These are phyloP conservation scores for Verticillium albo-atrum DNA, from an alignment of 2,329 filamentous ascomycete species.

Conservation along the genomic window DNA sequence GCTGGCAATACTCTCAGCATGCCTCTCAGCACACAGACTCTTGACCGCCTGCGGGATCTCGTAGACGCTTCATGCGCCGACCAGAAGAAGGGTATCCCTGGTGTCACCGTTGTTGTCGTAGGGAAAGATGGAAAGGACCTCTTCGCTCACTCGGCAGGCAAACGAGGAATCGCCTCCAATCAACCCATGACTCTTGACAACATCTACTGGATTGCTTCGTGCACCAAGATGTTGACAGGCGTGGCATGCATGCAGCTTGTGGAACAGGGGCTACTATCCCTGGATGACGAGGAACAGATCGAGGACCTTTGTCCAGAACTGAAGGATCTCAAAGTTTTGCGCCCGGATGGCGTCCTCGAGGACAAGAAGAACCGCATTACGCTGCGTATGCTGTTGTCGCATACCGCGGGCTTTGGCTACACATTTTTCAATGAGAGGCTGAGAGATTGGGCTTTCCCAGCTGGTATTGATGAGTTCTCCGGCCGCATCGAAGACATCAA, in stretches of 20 bases:
- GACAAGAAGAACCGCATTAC: constrained; percentile 34
- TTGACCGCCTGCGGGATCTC: constrained; percentile 13
- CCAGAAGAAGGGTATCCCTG: not conserved
- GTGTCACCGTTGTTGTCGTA: not conserved
- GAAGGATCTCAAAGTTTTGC: constrained; percentile 40
- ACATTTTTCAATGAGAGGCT: constrained; percentile 26
- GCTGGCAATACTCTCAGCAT: not conserved
- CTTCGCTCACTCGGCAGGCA: not conserved
- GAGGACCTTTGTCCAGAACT: constrained; percentile 37
- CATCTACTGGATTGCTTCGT: constrained; percentile 28
- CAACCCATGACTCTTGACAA: constrained; percentile 21
- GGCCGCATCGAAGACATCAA: constrained; percentile 26
- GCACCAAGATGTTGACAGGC: constrained; percentile 40
- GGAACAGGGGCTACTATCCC: constrained; percentile 41
- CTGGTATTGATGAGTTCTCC: constrained; percentile 3
- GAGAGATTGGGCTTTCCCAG: not conserved
- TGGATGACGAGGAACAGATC: constrained; percentile 39
- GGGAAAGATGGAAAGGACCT: not conserved
- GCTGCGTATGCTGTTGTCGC: constrained; percentile 45
- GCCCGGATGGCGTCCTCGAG: constrained; percentile 29
- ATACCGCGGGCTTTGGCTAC: constrained; percentile 43
- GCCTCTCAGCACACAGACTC: constrained; percentile 5
- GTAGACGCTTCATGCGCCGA: constrained; percentile 27
- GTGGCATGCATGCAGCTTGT: constrained; percentile 50
- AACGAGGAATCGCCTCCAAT: not conserved